Evolutionary conservation across 257 asterid genomes (phyloP).

Genomic region (Solanum piurae): DNA sequence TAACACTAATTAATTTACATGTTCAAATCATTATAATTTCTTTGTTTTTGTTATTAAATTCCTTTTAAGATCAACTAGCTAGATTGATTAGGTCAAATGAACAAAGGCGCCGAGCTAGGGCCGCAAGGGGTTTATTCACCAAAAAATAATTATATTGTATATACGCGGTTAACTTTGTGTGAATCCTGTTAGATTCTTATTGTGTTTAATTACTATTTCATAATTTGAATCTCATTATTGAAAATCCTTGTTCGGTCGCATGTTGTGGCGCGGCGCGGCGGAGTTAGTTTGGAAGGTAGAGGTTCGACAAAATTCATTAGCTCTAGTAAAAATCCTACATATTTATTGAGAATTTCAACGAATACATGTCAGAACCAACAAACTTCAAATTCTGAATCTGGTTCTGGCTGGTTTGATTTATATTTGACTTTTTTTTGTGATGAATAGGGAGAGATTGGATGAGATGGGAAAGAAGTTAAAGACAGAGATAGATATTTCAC

Average conservation of each 20-base stretch:
- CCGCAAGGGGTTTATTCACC: neutral
- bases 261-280: neutral
- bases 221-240: neutral
- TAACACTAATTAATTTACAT: neutral
- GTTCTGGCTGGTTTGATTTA: rapidly evolving
- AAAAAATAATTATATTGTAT: neutral
- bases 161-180: neutral
- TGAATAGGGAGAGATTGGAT: slow-evolving; percentile 55
- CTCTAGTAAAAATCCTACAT: neutral
- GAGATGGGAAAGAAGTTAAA: slow-evolving; percentile 65
- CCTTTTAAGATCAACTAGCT: neutral
- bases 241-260: neutral
- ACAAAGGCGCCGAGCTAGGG: neutral
- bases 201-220: neutral
- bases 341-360: neutral
- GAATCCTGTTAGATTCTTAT: neutral
- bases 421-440: neutral
- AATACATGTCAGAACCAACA: neutral
- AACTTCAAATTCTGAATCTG: neutral
- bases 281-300: no score
- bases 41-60: neutral
- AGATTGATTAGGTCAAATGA: neutral
- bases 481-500: slow-evolving; percentile 29
- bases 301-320: neutral
- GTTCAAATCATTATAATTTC: neutral